Conservation (phyloP, 169 alveolate species). For the Babesia sp. region DNA sequence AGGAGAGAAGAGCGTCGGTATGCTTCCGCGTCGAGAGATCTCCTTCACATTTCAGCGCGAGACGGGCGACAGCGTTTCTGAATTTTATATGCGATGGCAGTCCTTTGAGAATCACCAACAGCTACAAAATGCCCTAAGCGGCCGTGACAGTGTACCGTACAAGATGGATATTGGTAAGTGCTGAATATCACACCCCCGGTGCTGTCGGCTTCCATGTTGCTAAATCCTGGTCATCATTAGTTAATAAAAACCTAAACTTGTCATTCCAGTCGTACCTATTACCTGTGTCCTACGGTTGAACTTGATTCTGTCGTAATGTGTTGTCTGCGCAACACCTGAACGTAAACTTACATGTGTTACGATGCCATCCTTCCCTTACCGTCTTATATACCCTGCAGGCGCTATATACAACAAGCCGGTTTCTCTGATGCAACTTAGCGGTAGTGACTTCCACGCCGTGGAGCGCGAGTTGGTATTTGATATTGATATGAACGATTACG, state of each 20-base stretch:
- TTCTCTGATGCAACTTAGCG: conserved; percentile 76
- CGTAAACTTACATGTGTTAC: not conserved
- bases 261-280: too few species aligned
- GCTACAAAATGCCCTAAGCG: conserved; percentile 32
- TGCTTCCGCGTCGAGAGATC: conserved; percentile 55
- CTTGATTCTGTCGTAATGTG: not conserved
- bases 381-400: conserved; percentile 84
- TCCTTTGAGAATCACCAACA: conserved; percentile 38
- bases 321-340: not conserved
- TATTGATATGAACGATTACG: conserved; percentile 99
- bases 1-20: conserved; percentile 21
- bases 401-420: conserved; percentile 90
- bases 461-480: conserved; percentile 94
- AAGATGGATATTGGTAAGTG: conserved; percentile 64
- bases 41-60: conserved; percentile 55
- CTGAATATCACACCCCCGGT: too few species aligned
- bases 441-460: conserved; percentile 69
- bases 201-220: too few species aligned
- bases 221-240: too few species aligned
- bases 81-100: conserved; percentile 60
- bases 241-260: too few species aligned
- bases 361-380: not conserved
- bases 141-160: conserved; percentile 56
- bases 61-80: conserved; percentile 19
- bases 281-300: not conserved